Evolutionary conservation across 257 asterid genomes (phyloP), one percentile per base, ranked within the genome.

Genomic region (Paulownia fortunei): DNA sequence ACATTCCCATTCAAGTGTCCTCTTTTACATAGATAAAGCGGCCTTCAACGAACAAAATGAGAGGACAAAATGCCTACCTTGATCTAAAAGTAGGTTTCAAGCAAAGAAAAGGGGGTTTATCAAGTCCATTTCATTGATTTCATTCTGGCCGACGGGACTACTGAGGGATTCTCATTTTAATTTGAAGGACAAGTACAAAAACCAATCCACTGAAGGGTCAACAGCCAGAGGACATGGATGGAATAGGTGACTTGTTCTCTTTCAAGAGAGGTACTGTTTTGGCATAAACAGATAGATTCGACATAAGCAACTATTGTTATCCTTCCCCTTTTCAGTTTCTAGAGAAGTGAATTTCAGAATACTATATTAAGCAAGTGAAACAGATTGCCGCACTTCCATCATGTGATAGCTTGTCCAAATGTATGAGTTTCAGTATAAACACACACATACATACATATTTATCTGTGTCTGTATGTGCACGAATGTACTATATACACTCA

Each of bases 1-100:
- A 46, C 39, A 70, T 62, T 70, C 76, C 59, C 69, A 24, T 9
- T 37, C 56, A 52, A 44, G 73, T 37, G 56, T 44, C 41, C 27
- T 72, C 70, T 49, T 66, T 27, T 23, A 72, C 72, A 42, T 49
- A 51, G 61, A 79, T 41, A 49, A 63, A 75, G 49, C 21, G 41
- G 23, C 32, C 42, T 77, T 74, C 30, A 58, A 46, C 10, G 9
- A 36, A 65, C n/a, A 69, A 75, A 21, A 24, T 27, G 36, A 58
- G 18, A 6, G 24, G 74, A 32, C 15, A 19, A 55, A 59, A 12
- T 15, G 10, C 42, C 27, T 42, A n/a, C 16, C 54, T 55, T 49
- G 4, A 55, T 55, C 19, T 47, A 56, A 15, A 70, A 12, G 36
- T 36, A 34, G 12, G 30, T 23, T 46, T 23, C 15, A 58, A 67